Conservation (phyloP, 805 yeast genomes). For the Teunomyces tritomae region DNA sequence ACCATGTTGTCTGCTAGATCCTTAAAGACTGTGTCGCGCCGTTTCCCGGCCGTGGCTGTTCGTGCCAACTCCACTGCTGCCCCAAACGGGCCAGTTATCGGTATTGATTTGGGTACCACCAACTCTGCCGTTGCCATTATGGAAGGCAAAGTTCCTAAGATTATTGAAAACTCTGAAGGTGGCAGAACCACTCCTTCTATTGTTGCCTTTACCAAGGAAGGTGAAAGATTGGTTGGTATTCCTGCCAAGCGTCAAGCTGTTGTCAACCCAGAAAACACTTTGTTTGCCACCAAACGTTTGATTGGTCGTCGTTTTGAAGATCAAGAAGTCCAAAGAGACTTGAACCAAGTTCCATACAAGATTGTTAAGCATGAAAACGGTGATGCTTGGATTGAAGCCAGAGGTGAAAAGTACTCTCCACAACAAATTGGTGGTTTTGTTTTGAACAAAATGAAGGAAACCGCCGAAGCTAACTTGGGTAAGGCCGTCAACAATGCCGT, state of each 20-base stretch:
- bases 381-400: conserved; percentile 94
- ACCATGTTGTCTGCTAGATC: conserved; percentile 45
- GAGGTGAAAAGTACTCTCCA: conserved; percentile 86
- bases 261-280: conserved; percentile 89
- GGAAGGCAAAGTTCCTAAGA: conserved; percentile 76
- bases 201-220: conserved; percentile 90
- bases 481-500: conserved; percentile 86
- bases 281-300: conserved; percentile 91
- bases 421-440: conserved; percentile 93
- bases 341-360: conserved; percentile 84
- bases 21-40: conserved; percentile 36
- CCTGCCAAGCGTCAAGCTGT: conserved; percentile 97
- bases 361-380: conserved; percentile 88
- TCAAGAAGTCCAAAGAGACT: conserved; percentile 85
- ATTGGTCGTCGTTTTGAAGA: conserved; percentile 93
- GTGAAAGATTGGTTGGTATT: conserved; percentile 88
- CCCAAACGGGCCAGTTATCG: conserved; percentile 60
- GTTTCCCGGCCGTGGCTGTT: conserved; percentile 22
- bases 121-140: conserved; percentile 86
- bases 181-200: conserved; percentile 83
- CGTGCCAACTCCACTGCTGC: conserved; percentile 34
- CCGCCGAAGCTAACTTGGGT: conserved; percentile 90
- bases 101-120: conserved; percentile 86
- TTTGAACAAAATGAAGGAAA: conserved; percentile 96
- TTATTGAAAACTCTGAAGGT: conserved; percentile 70